Conservation (phyloP, 179 eudicot genomes). For the Dionaea muscipula region DNA sequence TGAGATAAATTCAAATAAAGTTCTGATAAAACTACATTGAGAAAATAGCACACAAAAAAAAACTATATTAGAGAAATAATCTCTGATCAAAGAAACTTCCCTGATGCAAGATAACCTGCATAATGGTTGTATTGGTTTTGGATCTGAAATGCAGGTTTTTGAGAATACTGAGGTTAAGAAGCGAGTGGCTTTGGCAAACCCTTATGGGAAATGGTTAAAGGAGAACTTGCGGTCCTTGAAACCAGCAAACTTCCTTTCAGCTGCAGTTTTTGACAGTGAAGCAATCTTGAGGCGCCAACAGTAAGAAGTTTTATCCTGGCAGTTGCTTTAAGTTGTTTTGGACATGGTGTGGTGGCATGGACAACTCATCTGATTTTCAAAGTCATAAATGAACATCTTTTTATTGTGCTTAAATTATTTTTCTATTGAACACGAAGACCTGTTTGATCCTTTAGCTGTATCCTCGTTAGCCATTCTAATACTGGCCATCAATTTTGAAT, state of each 20-base stretch:
- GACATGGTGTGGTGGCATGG: not conserved
- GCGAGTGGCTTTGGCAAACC: conserved; percentile 63
- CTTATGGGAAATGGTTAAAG: conserved; percentile 83
- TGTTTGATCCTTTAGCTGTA: too few relatives aligned
- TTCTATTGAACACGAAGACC: too few relatives aligned
- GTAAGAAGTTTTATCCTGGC: conserved; percentile 34
- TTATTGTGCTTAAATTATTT: too few relatives aligned
- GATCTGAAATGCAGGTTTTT: conserved; percentile 49
- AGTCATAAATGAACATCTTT: not conserved
- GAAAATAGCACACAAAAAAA: not conserved
- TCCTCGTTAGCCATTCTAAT: too few relatives aligned
- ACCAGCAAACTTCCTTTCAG: conserved; percentile 61
- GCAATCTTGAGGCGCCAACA: conserved; percentile 75
- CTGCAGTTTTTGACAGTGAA: conserved; percentile 65
- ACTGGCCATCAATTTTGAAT: too few relatives aligned
- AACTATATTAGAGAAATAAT: not conserved
- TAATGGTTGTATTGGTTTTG: not conserved
- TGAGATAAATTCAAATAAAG: not conserved
- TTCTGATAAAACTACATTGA: too few relatives aligned
- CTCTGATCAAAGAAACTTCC: not conserved
- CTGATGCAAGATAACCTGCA: not conserved
- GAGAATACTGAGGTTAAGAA: conserved; percentile 97
- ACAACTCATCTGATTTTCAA: not conserved
- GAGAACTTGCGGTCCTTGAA: conserved; percentile 63
- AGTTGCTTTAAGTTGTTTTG: conserved; percentile 1